Conservation (phyloP, 2,329 filamentous ascomycete species). For the Teratosphaeria gauchensis region DNA sequence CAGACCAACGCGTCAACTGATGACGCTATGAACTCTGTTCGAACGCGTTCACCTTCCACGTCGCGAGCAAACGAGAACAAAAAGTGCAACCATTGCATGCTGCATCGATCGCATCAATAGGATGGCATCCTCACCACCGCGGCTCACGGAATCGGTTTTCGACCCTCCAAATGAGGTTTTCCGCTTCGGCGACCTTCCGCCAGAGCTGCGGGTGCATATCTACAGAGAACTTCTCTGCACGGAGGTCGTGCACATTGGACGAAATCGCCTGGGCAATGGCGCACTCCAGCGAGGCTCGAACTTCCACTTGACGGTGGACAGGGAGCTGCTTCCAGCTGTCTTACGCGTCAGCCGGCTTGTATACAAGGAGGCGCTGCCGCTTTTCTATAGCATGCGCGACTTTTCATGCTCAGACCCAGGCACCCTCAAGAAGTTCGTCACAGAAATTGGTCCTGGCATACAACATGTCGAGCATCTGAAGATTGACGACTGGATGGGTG, state of each 20-base stretch:
- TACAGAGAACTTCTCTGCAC: neutral
- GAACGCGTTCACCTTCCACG: neutral
- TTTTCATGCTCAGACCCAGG: neutral
- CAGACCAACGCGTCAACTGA: neutral
- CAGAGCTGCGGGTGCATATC: neutral
- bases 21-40: neutral
- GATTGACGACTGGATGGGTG: neutral
- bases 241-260: neutral
- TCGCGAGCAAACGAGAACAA: neutral
- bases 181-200: neutral
- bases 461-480: neutral
- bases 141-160: neutral
- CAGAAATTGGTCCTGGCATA: neutral
- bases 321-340: neutral
- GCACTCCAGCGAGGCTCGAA: neutral
- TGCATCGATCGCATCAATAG: neutral
- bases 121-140: neutral
- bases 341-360: neutral
- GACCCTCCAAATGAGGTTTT: neutral
- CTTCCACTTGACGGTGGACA: neutral
- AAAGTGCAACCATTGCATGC: no score
- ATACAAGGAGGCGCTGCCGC: neutral
- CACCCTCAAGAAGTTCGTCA: neutral
- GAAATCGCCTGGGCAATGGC: neutral
- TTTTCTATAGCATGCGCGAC: neutral